Conservation (phyloP, 2,329 filamentous ascomycete genomes). For the Fusarium incarnatum region DNA sequence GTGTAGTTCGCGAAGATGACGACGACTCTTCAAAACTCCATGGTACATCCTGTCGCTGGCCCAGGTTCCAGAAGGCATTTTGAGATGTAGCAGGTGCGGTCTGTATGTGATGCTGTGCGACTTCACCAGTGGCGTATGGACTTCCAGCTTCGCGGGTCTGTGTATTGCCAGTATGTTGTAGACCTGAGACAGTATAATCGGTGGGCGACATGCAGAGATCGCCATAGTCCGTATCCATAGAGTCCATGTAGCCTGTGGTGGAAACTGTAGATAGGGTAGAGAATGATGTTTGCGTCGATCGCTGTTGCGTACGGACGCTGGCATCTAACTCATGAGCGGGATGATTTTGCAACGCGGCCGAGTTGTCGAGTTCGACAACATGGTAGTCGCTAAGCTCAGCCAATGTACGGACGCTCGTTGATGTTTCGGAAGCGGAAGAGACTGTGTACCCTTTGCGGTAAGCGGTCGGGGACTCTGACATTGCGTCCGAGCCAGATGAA, state of each 20-base stretch:
- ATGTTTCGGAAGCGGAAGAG: too few species aligned
- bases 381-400: too few species aligned
- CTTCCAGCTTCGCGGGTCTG: rapidly evolving
- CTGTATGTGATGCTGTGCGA: rapidly evolving
- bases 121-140: rapidly evolving
- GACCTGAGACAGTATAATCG: not conserved
- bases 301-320: rapidly evolving
- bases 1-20: too few species aligned
- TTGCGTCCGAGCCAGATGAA: rapidly evolving
- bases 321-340: too few species aligned
- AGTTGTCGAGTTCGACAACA: not conserved
- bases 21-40: too few species aligned
- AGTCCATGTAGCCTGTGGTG: rapidly evolving
- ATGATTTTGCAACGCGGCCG: rapidly evolving
- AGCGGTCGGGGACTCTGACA: too few species aligned
- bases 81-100: too few species aligned
- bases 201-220: not conserved
- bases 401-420: too few species aligned
- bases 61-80: too few species aligned
- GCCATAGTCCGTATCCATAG: not conserved
- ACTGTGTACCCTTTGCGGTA: not conserved
- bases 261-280: not conserved
- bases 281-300: rapidly evolving
- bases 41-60: too few species aligned
- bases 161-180: rapidly evolving